These are phyloP conservation scores for Aspergillus tubingensis DNA, from an alignment of 2,329 filamentous ascomycete genomes.

Conservation along the genomic window DNA sequence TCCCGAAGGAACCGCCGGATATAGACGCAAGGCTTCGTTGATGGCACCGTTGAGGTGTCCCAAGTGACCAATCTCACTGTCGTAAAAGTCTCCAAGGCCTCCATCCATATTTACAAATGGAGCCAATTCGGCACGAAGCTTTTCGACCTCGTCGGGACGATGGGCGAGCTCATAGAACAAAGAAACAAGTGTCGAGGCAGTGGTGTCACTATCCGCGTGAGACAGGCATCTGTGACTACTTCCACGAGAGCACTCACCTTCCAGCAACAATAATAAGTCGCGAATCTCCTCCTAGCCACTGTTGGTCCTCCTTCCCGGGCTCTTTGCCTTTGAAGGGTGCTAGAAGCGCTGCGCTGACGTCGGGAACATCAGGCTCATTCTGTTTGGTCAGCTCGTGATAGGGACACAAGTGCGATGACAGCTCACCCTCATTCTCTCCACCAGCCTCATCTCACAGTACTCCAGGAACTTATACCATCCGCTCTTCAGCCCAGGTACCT, in stretches of 20 bases:
- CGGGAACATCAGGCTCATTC: slow-evolving; percentile 21
- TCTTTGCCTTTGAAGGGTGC: slow-evolving; percentile 22
- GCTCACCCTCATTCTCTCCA: slow-evolving; percentile 10
- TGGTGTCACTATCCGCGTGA: slow-evolving; percentile 41
- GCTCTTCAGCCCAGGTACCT: not conserved
- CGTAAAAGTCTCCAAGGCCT: not conserved
- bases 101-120: slow-evolving; percentile 14
- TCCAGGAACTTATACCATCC: slow-evolving; percentile 10
- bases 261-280: slow-evolving; percentile 34
- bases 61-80: slow-evolving; percentile 10
- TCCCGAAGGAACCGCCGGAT: slow-evolving; percentile 14
- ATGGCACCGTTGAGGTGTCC: slow-evolving; percentile 20
- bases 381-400: not conserved
- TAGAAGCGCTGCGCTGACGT: slow-evolving; percentile 30
- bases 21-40: slow-evolving; percentile 18
- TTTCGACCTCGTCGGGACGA: slow-evolving; percentile 28
- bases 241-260: slow-evolving; percentile 1
- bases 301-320: slow-evolving; percentile 21
- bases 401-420: not conserved
- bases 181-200: slow-evolving; percentile 41
- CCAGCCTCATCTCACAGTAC: slow-evolving; percentile 9
- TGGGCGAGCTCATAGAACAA: slow-evolving; percentile 45
- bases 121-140: slow-evolving; percentile 37
- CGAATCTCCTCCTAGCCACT: slow-evolving; percentile 30
- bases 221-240: not conserved